Base-by-base conservation (phyloP, 2,329 filamentous ascomycete genomes). In the Graphilbum fragrans region DNA sequence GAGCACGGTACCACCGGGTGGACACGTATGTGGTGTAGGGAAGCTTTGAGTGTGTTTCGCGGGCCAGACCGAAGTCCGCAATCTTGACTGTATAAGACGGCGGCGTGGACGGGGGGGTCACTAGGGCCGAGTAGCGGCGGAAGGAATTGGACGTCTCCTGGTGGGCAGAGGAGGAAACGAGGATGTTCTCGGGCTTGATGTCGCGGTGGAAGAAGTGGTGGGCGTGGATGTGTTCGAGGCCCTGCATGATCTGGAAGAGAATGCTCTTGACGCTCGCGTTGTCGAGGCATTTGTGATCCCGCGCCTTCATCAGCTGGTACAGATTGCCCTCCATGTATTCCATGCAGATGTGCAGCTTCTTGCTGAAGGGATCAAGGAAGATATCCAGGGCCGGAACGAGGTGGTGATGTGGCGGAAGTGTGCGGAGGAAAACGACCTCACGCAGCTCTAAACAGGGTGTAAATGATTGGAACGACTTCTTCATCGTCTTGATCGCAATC, bases 401-500 rank as follows among this genome's bases (percentile, higher is more conserved):
- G 60, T 98, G 92, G 52, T 80, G 77, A 57, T 98, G 92, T 35
- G 75, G 69, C 2, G 92, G 92, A 16, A 98, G 69, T 11, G 87
- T 90, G 55, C 86, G 81, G 37, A 98, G 69, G 63, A 98, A 98
- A 58, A 98, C 92, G 50, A 98, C 92, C 62, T 98, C 92, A 47
- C 92, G 82, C 41, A 98, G 75, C 62, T 98, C 92, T 49, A 95
- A 66, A 60, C 92, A 98, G 40, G 87, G 83, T 16, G 76, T 67
- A 57, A 95, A 87, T 2, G 86, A 94, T 53, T 96, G 88, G 54
- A 96, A 98, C 0, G 83, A 88, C 75, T 98, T 98, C 73, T 98
- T 98, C 92, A 98, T 98, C 6, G 92, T 96, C 66, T 98, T 98
- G 66, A 98, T 95, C 35, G 92, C 92, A 54, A 98, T 84, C 92